These are phyloP conservation scores for Saxophila tyrrhenica DNA, from an alignment of 495 filamentous ascomycete genomes.

Conservation along the genomic window DNA sequence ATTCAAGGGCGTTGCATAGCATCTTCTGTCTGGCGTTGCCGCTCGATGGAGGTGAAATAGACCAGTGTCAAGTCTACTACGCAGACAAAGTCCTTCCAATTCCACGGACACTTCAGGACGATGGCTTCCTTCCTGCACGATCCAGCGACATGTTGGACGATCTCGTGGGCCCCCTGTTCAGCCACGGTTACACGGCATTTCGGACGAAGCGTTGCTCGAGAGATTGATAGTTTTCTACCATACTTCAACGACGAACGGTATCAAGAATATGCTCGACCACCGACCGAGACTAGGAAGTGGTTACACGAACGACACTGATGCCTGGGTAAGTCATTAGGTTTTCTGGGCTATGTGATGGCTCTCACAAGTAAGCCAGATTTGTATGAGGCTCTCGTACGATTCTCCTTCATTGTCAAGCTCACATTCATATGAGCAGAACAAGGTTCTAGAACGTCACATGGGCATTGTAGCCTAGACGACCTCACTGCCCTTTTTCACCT, in stretches of 20 bases:
- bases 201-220: background rate
- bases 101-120: too few relatives aligned
- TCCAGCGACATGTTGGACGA: too few relatives aligned
- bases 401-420: background rate
- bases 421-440: background rate
- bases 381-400: background rate
- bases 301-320: background rate
- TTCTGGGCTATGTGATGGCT: background rate
- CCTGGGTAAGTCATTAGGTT: background rate
- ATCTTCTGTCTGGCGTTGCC: background rate
- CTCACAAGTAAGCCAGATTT: background rate
- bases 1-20: background rate
- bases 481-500: background rate
- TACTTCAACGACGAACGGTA: background rate
- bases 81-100: too few relatives aligned
- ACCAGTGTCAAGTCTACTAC: too few relatives aligned
- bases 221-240: background rate
- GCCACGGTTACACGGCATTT: background rate
- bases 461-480: background rate
- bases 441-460: background rate
- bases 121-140: too few relatives aligned
- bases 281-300: background rate
- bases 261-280: too few relatives aligned
- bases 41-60: too few relatives aligned
- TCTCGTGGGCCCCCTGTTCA: background rate